A percentile compares a stretch with the other conserved stretches of the same genome.
Evolutionary conservation across 2,329 filamentous ascomycete species (phyloP).

Genomic region (Botrytis galanthina): DNA sequence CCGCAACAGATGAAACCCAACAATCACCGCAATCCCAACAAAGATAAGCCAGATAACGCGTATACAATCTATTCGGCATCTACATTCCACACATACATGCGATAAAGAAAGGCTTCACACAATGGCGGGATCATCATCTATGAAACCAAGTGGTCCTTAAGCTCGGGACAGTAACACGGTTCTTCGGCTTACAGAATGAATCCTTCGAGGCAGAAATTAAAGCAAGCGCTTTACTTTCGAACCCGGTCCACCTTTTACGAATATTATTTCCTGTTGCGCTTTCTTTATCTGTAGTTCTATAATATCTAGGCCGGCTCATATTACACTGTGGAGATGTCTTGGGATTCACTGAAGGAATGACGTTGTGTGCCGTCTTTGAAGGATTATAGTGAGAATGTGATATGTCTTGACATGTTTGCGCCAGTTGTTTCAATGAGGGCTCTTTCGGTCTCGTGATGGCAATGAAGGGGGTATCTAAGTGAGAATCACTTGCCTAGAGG

Average conservation of each 20-base stretch:
- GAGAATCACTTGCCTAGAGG: fast-evolving
- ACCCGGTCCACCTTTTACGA: not conserved
- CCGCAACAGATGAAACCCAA: not conserved
- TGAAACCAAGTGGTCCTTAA: not conserved
- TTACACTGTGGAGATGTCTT: not conserved
- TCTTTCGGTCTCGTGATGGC: not conserved
- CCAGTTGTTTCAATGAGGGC: not conserved
- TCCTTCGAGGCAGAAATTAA: not conserved
- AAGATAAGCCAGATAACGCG: not conserved
- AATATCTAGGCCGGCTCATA: not conserved
- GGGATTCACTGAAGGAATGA: not conserved
- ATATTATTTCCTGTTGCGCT: not conserved
- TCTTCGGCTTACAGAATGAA: not conserved
- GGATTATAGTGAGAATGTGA: not conserved
- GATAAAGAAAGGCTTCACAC: not conserved
- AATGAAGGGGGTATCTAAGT: too few relatives aligned
- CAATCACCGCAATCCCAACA: not conserved
- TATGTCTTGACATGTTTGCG: not conserved
- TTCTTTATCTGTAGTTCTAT: not conserved
- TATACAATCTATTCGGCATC: not conserved
- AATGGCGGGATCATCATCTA: not conserved
- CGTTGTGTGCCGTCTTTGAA: not conserved
- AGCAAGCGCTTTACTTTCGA: slow-evolving; percentile 3
- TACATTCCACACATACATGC: not conserved
- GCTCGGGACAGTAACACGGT: not conserved